Evolutionary conservation across 1,284 basidiomycete genomes (phyloP).

Genomic region (Ustilago trichophora): DNA sequence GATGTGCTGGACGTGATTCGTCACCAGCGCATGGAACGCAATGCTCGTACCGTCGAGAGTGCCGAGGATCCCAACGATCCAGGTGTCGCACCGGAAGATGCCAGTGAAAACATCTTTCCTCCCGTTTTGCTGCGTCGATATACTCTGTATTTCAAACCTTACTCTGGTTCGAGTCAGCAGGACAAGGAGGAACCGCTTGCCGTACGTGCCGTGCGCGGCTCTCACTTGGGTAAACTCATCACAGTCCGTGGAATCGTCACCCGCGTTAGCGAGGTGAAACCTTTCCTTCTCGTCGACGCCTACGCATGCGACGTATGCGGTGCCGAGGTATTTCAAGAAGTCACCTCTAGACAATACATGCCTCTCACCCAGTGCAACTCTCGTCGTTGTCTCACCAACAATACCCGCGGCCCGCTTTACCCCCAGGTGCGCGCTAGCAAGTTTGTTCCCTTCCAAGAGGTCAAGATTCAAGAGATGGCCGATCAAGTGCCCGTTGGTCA

Average conservation of each 20-base stretch:
- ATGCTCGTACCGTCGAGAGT: slow-evolving; percentile 75
- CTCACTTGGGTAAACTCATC: slow-evolving; percentile 87
- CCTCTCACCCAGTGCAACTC: slow-evolving; percentile 81
- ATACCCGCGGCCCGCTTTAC: slow-evolving; percentile 86
- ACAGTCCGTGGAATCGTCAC: slow-evolving; percentile 98
- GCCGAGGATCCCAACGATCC: slow-evolving; percentile 39
- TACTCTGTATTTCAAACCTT: slow-evolving; percentile 91
- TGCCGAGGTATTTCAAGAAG: slow-evolving; percentile 97
- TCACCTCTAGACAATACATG: slow-evolving; percentile 89
- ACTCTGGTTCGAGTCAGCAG: slow-evolving; percentile 70
- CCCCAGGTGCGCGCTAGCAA: slow-evolving; percentile 98
- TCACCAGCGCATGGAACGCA: slow-evolving; percentile 88
- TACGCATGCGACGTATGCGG: slow-evolving; percentile 99
- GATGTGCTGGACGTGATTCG: slow-evolving; percentile 66
- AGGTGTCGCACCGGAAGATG: slow-evolving; percentile 32
- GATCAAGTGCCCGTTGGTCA: slow-evolving; percentile 99
- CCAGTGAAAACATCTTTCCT: slow-evolving; percentile 69
- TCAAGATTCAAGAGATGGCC: slow-evolving; percentile 99
- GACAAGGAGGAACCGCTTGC: slow-evolving; percentile 73
- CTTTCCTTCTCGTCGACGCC: slow-evolving; percentile 93
- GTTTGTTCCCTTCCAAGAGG: slow-evolving; percentile 97
- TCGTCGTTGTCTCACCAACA: slow-evolving; percentile 82
- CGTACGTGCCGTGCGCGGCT: slow-evolving; percentile 87
- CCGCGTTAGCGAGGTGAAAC: slow-evolving; percentile 98
- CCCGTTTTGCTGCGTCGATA: slow-evolving; percentile 90